A percentile compares a stretch with the other conserved stretches of the same genome.
These are phyloP conservation scores for Beta lomatogona DNA, from an alignment of 179 eudicot species.

Conservation along the genomic window DNA sequence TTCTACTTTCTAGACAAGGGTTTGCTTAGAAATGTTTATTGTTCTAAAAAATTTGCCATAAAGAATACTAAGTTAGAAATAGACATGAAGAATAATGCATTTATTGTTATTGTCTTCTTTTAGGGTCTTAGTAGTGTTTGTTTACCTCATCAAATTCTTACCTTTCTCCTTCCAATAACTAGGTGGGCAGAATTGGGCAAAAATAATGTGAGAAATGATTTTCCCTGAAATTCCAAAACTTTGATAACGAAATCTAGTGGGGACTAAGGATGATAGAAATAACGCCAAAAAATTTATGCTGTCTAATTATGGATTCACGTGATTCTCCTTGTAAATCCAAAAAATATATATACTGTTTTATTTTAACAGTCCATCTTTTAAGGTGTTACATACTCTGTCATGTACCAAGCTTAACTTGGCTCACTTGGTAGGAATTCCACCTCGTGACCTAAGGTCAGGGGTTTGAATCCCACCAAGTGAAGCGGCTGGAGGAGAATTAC, in stretches of 20 bases:
- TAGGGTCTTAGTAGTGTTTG: background rate
- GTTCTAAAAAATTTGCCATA: background rate
- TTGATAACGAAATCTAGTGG: conserved; percentile 28
- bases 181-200: conserved; percentile 7
- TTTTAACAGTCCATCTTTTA: too few species aligned
- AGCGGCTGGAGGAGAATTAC: too few species aligned
- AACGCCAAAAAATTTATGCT: conserved; percentile 27
- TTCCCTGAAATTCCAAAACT: conserved; percentile 18
- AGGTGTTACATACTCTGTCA: too few species aligned
- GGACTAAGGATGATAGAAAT: conserved; percentile 18
- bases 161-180: conserved; percentile 23
- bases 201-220: conserved; percentile 10
- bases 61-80: background rate
- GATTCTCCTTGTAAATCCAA: background rate
- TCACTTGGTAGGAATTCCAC: too few species aligned
- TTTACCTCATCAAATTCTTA: conserved; percentile 14
- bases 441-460: too few species aligned
- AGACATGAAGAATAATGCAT: conserved; percentile 31
- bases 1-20: conserved; percentile 25
- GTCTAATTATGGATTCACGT: conserved; percentile 29
- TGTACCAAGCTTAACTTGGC: too few species aligned
- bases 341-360: too few species aligned
- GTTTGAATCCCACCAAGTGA: too few species aligned
- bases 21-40: background rate
- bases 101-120: conserved; percentile 26